phyloP scores from a whole-genome alignment of 169 alveolate genomes.

The Plasmodium berghei region DNA sequence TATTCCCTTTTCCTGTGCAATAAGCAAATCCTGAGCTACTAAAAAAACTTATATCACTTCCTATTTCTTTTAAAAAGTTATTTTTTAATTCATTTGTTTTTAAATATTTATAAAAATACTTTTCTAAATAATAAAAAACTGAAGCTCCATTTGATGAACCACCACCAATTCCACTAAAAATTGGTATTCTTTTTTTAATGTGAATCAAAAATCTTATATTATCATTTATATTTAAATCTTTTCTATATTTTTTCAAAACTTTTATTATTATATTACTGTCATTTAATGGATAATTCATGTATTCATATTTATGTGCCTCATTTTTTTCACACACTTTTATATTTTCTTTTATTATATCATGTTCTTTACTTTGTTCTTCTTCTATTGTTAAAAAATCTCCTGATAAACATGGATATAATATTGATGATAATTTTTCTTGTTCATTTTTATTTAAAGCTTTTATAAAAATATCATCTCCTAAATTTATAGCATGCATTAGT shows the following conservation, averaged over 20 bases:
- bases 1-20: constrained; percentile 64
- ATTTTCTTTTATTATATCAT: constrained; percentile 2
- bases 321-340: background rate
- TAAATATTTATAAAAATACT: constrained; percentile 42
- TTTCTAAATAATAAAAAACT: constrained; percentile 71
- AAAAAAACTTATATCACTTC: constrained; percentile 84
- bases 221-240: constrained; percentile 38
- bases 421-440: constrained; percentile 18
- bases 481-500: constrained; percentile 59
- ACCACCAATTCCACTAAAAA: constrained; percentile 87
- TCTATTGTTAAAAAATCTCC: constrained; percentile 53
- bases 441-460: constrained; percentile 42
- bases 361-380: background rate
- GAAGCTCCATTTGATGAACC: constrained; percentile 86
- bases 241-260: constrained; percentile 60
- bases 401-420: constrained; percentile 41
- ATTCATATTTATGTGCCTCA: background rate
- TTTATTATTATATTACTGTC: constrained; percentile 66
- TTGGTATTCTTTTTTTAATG: constrained; percentile 77
- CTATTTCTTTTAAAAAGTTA: constrained; percentile 67
- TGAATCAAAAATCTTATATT: constrained; percentile 78
- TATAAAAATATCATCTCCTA: constrained; percentile 70
- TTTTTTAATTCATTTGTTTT: constrained; percentile 15
- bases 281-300: constrained; percentile 53
- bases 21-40: constrained; percentile 71